phyloP scores from a whole-genome alignment of 768 basidiomycete genomes.

The Pholiota microspora region DNA sequence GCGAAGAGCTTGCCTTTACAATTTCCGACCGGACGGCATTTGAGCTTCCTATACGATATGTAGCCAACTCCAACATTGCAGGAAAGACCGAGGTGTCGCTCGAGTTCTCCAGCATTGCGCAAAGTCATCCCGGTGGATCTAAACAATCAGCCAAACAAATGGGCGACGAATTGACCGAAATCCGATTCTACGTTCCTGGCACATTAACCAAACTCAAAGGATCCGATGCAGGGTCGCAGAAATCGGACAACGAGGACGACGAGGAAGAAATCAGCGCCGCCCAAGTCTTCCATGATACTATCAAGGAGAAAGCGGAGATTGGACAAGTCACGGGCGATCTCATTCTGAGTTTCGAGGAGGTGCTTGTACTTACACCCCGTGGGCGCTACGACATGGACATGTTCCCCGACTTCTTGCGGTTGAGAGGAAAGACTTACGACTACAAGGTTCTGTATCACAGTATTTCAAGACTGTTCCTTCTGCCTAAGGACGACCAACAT shows the following conservation, averaged over 20 bases:
- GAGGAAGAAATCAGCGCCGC: slow-evolving; percentile 87
- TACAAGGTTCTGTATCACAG: slow-evolving; percentile 94
- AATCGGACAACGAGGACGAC: slow-evolving; percentile 70
- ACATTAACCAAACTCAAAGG: slow-evolving; percentile 55
- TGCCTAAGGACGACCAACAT: slow-evolving; percentile 96
- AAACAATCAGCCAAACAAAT: slow-evolving; percentile 35
- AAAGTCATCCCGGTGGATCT: slow-evolving; percentile 21
- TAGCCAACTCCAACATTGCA: slow-evolving; percentile 97
- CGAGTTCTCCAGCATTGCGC: slow-evolving; percentile 70
- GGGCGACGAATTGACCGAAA: slow-evolving; percentile 91
- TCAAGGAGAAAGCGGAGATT: slow-evolving; percentile 96
- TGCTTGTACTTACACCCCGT: slow-evolving; percentile 92
- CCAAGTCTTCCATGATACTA: slow-evolving; percentile 92
- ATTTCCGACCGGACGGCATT: slow-evolving; percentile 88
- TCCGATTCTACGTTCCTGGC: slow-evolving; percentile 94
- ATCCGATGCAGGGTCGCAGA: slow-evolving; percentile 74
- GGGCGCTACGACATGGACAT: slow-evolving; percentile 98
- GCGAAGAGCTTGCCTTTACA: slow-evolving; percentile 87
- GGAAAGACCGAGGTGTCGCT: slow-evolving; percentile 98
- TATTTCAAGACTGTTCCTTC: slow-evolving; percentile 84
- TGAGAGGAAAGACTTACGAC: slow-evolving; percentile 99
- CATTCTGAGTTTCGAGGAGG: slow-evolving; percentile 93
- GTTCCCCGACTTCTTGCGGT: slow-evolving; percentile 90
- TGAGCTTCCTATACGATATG: slow-evolving; percentile 80
- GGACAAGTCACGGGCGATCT: slow-evolving; percentile 89